Evolutionary conservation across 305 asterid genomes (phyloP), one percentile per base, ranked within the genome.

Genomic region (Withania somnifera): DNA sequence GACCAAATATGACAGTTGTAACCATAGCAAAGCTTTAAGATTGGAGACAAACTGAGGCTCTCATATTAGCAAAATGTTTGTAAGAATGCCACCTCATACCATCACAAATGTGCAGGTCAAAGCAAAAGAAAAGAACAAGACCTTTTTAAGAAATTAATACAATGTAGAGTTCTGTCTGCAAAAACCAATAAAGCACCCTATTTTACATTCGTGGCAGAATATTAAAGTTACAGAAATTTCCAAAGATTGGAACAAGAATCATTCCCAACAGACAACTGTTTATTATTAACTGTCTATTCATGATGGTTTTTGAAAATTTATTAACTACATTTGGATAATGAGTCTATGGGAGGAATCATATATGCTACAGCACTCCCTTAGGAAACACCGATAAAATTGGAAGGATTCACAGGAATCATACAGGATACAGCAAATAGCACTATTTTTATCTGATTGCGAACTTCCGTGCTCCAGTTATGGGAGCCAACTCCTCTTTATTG

Each of bases 371-470:
- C 20, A 10, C 58, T 84, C 83, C 83, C 87, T 82, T 69, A 67
- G 86, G 86, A 80, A 82, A 83, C 84, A 80, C 73, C 84, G 83
- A 64, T 80, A 88, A 88, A 88, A 88, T 88, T 88, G 90, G 91
- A 88, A 85, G 79, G 87, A 85, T 83, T 87, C 87, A 87, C 6
- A 63, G 22, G 19, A 7, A 10, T 60, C 47, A 64, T 17, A 32
- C 73, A 40, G 78, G 53, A 11, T 42, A 69, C 34, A 69, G 36
- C 34, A 14, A 69, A 40, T 69, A 69, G 11, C 56, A 40, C 54
- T 69, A 40, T 42, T 26, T 40, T 64, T 40, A 22, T 40, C 56
- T 69, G 78, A 36, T 69, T 40, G 47, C 78, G 1, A 42, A 20
- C 56, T 40, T 69, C 42, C 36, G 42, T 22, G 56, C 54, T 69